Conservation (phyloP, 352 stramenopile genomes). For the Aphanomyces invadans region DNA sequence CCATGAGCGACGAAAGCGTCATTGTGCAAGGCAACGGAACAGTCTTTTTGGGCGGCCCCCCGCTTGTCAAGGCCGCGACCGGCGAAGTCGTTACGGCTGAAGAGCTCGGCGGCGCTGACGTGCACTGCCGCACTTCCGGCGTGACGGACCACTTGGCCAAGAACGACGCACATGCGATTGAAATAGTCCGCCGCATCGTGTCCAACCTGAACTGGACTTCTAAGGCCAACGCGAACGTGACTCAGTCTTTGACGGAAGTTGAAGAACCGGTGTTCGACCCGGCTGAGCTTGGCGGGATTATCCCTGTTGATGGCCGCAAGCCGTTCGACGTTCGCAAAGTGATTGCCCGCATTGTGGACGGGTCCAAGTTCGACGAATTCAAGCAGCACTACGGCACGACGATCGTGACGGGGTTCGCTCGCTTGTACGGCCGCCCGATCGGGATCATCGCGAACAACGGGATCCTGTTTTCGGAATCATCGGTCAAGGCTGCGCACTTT, state of each 20-base stretch:
- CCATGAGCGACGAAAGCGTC: constrained; percentile 97
- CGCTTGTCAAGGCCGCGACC: constrained; percentile 97
- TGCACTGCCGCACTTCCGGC: constrained; percentile 86
- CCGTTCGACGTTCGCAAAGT: constrained; percentile 95
- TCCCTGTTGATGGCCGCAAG: constrained; percentile 91
- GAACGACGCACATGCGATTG: constrained; percentile 92
- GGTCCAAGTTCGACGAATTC: constrained; percentile 96
- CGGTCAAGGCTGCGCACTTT: constrained; percentile 95
- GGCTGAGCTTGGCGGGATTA: constrained; percentile 89
- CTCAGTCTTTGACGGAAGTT: constrained; percentile 42
- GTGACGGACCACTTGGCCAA: constrained; percentile 96
- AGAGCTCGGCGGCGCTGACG: constrained; percentile 91
- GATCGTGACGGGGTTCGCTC: constrained; percentile 95
- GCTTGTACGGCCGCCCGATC: constrained; percentile 91
- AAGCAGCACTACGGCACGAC: constrained; percentile 95
- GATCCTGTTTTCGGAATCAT: constrained; percentile 91
- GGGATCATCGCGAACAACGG: constrained; percentile 99
- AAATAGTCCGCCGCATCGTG: constrained; percentile 88
- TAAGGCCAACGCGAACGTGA: constrained; percentile 31
- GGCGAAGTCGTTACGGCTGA: constrained; percentile 93
- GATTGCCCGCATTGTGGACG: constrained; percentile 94
- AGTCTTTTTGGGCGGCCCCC: constrained; percentile 95
- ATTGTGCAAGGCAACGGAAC: constrained; percentile 96
- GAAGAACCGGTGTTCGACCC: constrained; percentile 91
- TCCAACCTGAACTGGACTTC: constrained; percentile 77